Percentiles rank a stretch among this genome's conserved stretches.
Conservation (phyloP, 2,329 filamentous ascomycete species). For the Emericellopsis atlantica region DNA sequence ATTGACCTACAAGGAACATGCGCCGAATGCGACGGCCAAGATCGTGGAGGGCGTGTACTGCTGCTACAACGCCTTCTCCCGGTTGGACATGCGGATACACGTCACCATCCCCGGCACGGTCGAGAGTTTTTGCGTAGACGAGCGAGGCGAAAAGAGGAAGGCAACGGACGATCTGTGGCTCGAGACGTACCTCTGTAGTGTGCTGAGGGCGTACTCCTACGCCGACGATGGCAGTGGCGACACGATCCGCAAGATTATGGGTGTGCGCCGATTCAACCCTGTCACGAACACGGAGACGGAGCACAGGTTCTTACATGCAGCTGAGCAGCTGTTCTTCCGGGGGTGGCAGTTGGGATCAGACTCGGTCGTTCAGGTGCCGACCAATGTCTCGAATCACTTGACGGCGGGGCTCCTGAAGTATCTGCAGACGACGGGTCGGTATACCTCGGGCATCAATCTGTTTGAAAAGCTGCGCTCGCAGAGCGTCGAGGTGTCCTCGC, state of each 20-base stretch:
- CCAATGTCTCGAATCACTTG: conserved; percentile 90
- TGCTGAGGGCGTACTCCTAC: conserved; percentile 89
- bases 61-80: conserved; percentile 98
- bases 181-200: conserved; percentile 92
- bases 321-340: conserved; percentile 89
- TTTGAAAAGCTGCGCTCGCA: conserved; percentile 90
- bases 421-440: conserved; percentile 88
- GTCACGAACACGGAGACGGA: conserved; percentile 97
- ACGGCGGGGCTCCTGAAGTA: conserved; percentile 90
- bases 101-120: conserved; percentile 94
- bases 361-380: conserved; percentile 93
- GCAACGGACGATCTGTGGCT: conserved; percentile 92
- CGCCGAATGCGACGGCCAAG: conserved; percentile 60
- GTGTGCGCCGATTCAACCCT: conserved; percentile 93
- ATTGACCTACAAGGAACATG: conserved; percentile 77
- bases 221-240: conserved; percentile 92
- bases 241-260: conserved; percentile 91
- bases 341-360: conserved; percentile 95
- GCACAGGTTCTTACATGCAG: conserved; percentile 88
- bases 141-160: conserved; percentile 87
- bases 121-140: conserved; percentile 95
- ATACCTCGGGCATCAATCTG: conserved; percentile 89
- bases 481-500: conserved; percentile 86
- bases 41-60: conserved; percentile 89
- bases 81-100: conserved; percentile 95